phyloP scores from a whole-genome alignment of 2,329 filamentous ascomycete genomes.

The Hyphodiscus sp. region DNA sequence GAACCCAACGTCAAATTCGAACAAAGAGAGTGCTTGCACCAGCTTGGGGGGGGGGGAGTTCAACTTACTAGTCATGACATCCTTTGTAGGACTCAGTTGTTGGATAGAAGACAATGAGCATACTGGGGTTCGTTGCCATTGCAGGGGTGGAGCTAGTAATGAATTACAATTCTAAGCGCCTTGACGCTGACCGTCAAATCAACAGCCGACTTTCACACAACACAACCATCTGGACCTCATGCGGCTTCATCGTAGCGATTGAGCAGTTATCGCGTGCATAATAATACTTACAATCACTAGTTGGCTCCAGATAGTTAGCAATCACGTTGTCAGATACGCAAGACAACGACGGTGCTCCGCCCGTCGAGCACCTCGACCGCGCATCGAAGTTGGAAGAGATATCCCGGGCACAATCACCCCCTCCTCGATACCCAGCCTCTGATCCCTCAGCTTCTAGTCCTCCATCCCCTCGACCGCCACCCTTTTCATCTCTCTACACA shows the following conservation, averaged over 20 bases:
- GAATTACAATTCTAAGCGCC: neutral
- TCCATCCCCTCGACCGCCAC: slow-evolving; percentile 42
- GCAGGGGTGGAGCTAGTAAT: too few species aligned
- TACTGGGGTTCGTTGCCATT: too few species aligned
- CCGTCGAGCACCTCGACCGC: slow-evolving; percentile 31
- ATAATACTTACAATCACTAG: neutral
- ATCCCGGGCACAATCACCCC: slow-evolving; percentile 42
- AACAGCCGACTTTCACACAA: neutral
- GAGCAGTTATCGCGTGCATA: neutral
- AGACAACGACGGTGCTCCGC: slow-evolving; percentile 38
- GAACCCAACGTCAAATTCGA: neutral
- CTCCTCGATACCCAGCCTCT: slow-evolving; percentile 50
- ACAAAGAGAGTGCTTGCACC: too few species aligned
- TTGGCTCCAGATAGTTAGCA: slow-evolving; percentile 12
- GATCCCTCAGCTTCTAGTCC: slow-evolving; percentile 45
- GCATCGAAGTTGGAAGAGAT: slow-evolving; percentile 31
- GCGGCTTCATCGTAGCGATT: neutral
- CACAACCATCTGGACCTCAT: neutral
- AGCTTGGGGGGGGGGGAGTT: too few species aligned
- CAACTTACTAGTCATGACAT: too few species aligned
- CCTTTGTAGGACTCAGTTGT: too few species aligned
- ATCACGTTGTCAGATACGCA: slow-evolving; percentile 44
- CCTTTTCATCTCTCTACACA: slow-evolving; percentile 55
- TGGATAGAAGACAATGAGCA: too few species aligned
- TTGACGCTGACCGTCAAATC: neutral